Conservation (phyloP, 495 filamentous ascomycete species). For the Haplographium delicatum region DNA sequence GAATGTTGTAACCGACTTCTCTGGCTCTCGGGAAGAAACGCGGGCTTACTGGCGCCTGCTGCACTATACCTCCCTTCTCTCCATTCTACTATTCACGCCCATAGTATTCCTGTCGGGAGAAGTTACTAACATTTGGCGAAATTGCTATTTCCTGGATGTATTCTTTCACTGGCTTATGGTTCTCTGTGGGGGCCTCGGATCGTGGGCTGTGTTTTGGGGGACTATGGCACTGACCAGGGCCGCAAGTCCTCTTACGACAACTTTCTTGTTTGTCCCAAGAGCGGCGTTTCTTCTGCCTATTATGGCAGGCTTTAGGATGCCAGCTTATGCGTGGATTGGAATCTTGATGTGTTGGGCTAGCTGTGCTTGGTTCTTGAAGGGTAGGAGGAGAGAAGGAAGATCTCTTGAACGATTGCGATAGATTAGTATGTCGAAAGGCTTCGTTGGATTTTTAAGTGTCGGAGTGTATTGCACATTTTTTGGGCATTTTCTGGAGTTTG, state of each 20-base stretch:
- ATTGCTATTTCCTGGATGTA: conserved; percentile 45
- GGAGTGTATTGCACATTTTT: too few relatives aligned
- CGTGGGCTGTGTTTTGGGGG: conserved; percentile 33
- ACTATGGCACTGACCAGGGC: conserved; percentile 36
- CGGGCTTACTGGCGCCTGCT: conserved; percentile 42
- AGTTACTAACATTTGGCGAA: conserved; percentile 36
- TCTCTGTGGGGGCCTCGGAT: conserved; percentile 27
- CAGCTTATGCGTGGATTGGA: conserved; percentile 38
- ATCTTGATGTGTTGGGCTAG: conserved; percentile 42
- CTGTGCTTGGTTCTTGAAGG: conserved; percentile 41
- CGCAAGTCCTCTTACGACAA: conserved; percentile 36
- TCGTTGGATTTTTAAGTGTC: too few relatives aligned
- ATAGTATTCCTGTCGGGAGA: conserved; percentile 44
- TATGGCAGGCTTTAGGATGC: conserved; percentile 33
- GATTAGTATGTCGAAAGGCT: too few relatives aligned
- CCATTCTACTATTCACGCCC: conserved; percentile 40
- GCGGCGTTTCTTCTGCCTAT: conserved; percentile 35
- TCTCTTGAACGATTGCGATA: conserved; percentile 15
- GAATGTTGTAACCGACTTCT: conserved; percentile 15
- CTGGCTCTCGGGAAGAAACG: conserved; percentile 35
- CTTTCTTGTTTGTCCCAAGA: conserved; percentile 34
- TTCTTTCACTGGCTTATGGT: conserved; percentile 27
- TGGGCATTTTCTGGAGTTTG: too few relatives aligned
- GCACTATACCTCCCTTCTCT: conserved; percentile 44
- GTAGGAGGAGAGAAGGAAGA: conserved; percentile 32